Base-by-base conservation (phyloP, 108 stramenopile genomes). In the Discostella stelligeroides region DNA sequence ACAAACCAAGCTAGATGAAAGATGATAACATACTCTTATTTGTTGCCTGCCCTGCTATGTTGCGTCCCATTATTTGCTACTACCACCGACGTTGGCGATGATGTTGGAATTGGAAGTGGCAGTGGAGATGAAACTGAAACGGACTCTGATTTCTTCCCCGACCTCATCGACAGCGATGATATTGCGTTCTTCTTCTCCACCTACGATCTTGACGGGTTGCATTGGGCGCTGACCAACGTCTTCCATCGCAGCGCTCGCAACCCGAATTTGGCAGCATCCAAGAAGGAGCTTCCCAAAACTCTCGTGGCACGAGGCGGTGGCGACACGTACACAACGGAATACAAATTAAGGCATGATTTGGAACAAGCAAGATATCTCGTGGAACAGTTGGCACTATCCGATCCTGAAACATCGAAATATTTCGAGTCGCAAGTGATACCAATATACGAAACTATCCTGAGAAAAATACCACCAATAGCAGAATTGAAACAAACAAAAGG, bases 281-380 rank as follows among this genome's bases (percentile, higher is more conserved):
- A 49, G 28, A 67, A 72, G 43, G 43, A 61, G 29, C 63, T 88
- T 17, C 77, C 81, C 8, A 24, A 64, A 23, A 34, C 41, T 14
- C 50, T 85, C 10, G 67, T 86, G 0, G 51, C 73, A 17, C 53
- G 85, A 40, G 88, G 88, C 20, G 85, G 88, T 15, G 88, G 88
- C 6, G 68, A 79, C 14, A 72, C 78, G 2, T 88, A 84, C 66
- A 88, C 88, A 20, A 70, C 85, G 23, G 73, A 80, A 60, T 85
- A 85, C 70, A 88, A 88, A 65, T 40, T 88, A 15, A 58, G 38
- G 17, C 60, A 67, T 28, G 88, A 88, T 58, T 58, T 84, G 23
- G 82, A 82, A 63, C 88, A 88, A 65, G 85, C 85, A 9, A 18
- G 27, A 18, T 82, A 86, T 76, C 54, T 88, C 25, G 82, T 74